Base-by-base conservation (phyloP, 1,284 basidiomycete species). In the Austroboletus niveus region DNA sequence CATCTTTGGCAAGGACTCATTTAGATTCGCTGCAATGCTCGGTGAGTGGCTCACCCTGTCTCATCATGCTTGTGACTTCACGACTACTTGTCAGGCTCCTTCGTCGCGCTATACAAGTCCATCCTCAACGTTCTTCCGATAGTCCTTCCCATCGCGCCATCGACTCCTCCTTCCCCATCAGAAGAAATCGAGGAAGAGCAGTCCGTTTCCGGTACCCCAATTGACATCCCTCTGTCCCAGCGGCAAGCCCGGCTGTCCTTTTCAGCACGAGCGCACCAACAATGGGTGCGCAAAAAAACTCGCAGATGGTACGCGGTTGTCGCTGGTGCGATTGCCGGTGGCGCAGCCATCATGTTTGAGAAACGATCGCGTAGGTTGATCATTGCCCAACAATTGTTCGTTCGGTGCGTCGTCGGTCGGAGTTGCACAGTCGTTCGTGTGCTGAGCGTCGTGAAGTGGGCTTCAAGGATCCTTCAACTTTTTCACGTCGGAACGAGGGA, bases 331-430 rank as follows among this genome's bases (percentile, higher is more conserved):
- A 65, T 94, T 27, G 89, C 89, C 0, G 91, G 92, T 14, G 86
- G 85, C 7, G 59, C 92, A n/a, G 89, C 88, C 0, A 81, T 98
- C 42, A 74, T 92, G 64, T 92, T 88, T 66, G 94, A 98, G 73
- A 89, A 83, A 61, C 78, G 76, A 52, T 78, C 78, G 3, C 75
- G 89, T 42, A 75, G 91, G 52, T 75, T 79, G 3, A 81, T 84
- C 12, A 89, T 98, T 53, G 90, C 90, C 0, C 95, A 98, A 62
- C 95, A 98, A 75, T 74, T 95, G 60, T 92, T 95, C 67, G 92
- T 95, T 47, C 80, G 90, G 88, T 87, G 5, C 22, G 36, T 38
- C 31, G 35, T 53, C 31, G 4, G 34, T 41, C 4, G 2, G 2
- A 4, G 12, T 44, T 29, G 31, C 12, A 29, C 8, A 11, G 9